Conservation (phyloP, 345 rosid species). For the Conringia planisiliqua region DNA sequence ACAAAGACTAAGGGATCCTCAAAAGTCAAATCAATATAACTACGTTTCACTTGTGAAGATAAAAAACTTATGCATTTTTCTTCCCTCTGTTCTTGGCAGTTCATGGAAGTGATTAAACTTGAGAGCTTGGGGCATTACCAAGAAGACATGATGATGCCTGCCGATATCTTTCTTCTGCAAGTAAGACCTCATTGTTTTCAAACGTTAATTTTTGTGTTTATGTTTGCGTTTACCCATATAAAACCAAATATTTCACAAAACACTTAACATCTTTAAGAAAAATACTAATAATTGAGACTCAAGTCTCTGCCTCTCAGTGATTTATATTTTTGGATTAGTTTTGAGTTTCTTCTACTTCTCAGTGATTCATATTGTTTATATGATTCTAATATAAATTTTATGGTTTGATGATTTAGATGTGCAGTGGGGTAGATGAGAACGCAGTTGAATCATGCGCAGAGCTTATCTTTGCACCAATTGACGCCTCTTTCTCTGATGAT, state of each 20-base stretch:
- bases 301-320: background rate
- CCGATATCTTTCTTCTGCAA: conserved; percentile 92
- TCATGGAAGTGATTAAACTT: conserved; percentile 91
- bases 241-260: background rate
- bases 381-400: background rate
- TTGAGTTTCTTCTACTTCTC: background rate
- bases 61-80: background rate
- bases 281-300: background rate
- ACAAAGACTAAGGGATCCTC: background rate
- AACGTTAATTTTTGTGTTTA: background rate
- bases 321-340: background rate
- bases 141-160: conserved; percentile 81
- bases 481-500: conserved; percentile 93
- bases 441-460: conserved; percentile 79
- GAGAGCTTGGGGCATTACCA: conserved; percentile 80
- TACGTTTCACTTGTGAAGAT: background rate
- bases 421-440: conserved; percentile 93
- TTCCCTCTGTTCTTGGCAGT: conserved; percentile 38
- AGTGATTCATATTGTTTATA: background rate
- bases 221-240: background rate
- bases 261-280: background rate
- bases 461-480: conserved; percentile 92
- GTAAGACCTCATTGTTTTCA: conserved; percentile 39
- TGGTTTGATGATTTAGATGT: conserved; percentile 52
- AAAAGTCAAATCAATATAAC: background rate